phyloP scores from a whole-genome alignment of 2,329 filamentous ascomycete species.

The Xenosphaeropsis pyriputrescens region DNA sequence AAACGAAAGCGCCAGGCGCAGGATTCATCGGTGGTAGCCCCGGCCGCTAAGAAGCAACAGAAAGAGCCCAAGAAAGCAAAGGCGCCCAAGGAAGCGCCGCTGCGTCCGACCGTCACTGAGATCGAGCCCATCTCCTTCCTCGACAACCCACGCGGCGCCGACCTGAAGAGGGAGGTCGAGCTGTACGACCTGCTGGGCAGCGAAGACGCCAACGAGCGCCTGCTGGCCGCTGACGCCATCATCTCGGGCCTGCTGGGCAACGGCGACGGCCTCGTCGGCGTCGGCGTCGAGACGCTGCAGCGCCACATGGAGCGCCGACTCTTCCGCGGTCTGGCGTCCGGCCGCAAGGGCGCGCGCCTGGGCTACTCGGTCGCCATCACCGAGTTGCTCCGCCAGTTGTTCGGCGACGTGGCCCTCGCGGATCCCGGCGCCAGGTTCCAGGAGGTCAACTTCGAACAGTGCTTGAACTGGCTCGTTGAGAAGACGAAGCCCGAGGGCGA shows the following conservation, averaged over 20 bases:
- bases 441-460: slow-evolving; percentile 38
- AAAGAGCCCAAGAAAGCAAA: slow-evolving; percentile 8
- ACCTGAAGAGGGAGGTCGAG: slow-evolving; percentile 40
- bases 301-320: slow-evolving; percentile 52
- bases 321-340: slow-evolving; percentile 78
- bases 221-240: slow-evolving; percentile 42
- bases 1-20: slow-evolving; percentile 26
- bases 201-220: slow-evolving; percentile 38
- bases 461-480: slow-evolving; percentile 35
- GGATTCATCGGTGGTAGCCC: slow-evolving; percentile 8
- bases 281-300: slow-evolving; percentile 35
- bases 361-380: slow-evolving; percentile 84
- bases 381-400: slow-evolving; percentile 61
- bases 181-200: slow-evolving; percentile 48
- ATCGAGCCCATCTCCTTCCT: slow-evolving; percentile 25
- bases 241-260: slow-evolving; percentile 38
- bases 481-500: slow-evolving; percentile 39
- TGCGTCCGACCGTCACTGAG: slow-evolving; percentile 8
- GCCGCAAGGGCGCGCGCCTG: slow-evolving; percentile 73
- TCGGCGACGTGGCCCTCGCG: slow-evolving; percentile 31
- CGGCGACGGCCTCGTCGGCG: slow-evolving; percentile 27
- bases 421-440: slow-evolving; percentile 26
- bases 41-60: slow-evolving; percentile 9
- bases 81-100: slow-evolving; percentile 1
- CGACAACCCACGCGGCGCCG: slow-evolving; percentile 33